These are phyloP conservation scores for Aphanomyces cochlioides DNA, from an alignment of 352 stramenopile species.

Conservation along the genomic window DNA sequence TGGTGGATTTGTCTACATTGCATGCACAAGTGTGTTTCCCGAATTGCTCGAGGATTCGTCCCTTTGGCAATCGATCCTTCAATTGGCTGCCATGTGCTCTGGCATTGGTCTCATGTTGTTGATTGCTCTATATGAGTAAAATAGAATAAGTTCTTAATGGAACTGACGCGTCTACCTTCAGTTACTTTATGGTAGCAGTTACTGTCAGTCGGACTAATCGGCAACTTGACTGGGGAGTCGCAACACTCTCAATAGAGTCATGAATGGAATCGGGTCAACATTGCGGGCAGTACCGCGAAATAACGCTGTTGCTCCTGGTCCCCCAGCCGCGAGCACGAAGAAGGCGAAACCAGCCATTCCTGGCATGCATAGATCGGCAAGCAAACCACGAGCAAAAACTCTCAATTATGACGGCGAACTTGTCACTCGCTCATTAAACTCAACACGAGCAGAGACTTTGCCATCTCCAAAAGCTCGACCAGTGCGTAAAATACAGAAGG, in stretches of 20 bases:
- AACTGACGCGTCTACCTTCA: neutral
- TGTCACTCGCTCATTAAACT: no score
- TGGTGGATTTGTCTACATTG: constrained; percentile 92
- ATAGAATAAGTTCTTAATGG: neutral
- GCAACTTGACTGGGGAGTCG: no score
- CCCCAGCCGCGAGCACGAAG: neutral
- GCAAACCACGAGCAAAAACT: neutral
- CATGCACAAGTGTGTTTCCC: constrained; percentile 86
- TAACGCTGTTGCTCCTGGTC: neutral
- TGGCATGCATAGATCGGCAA: constrained; percentile 9
- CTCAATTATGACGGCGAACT: no score
- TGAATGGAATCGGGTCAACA: neutral
- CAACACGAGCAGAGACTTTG: no score
- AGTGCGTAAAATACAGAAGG: neutral
- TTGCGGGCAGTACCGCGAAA: neutral
- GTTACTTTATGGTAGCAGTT: no score
- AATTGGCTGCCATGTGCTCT: constrained; percentile 59
- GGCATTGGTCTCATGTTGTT: constrained; percentile 74
- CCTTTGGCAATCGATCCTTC: constrained; percentile 61
- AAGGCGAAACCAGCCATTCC: constrained; percentile 6
- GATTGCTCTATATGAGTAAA: constrained; percentile 69
- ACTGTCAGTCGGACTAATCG: no score
- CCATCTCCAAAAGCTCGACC: no score
- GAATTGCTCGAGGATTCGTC: constrained; percentile 87
- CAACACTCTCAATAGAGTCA: neutral